Evolutionary conservation across 2,329 filamentous ascomycete genomes (phyloP), one percentile per base, ranked within the genome.

Genomic region (Botrytis galanthina): DNA sequence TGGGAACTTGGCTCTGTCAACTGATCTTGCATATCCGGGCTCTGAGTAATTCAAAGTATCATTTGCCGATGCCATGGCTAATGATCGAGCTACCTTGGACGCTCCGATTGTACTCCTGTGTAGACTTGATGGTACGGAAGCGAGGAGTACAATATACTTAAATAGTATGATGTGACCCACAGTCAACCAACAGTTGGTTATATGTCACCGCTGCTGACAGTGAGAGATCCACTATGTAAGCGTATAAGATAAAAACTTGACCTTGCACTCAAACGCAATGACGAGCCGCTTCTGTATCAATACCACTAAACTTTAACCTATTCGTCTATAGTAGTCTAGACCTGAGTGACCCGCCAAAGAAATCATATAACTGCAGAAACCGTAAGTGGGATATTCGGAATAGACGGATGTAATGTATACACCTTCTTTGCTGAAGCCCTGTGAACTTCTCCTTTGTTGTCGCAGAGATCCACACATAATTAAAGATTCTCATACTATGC

Each of bases 1-100:
- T 22, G 70, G 61, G 8, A 57, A 72, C 26, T 72, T 72, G 5
- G 70, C 60, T 26, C 51, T 57, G 4, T 71, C 69, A 1, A 61
- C 59, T 39, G 42, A 48, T 16, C 62, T 63, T 18, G 59, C 22
- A 29, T 62, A 71, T 12, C 14, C 29, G 22, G 57, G 69, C 42
- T 63, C 59, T 22, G 44, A 63, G n/a, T 54, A 71, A 16, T 12
- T n/a, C 10, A 54, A 16, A 4, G 10, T 6, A 54, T 54, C 26
- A 54, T 26, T n/a, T 54, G 10, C 26, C n/a, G 26, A 54, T 54
- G 26, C 48, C 48, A 54, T 54, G 5, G n/a, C 9, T 12, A 54
- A n/a, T 54, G 10, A 16, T n/a, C 12, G 48, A n/a, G 46, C 26
- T n/a, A n/a, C 14, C 22, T 54, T 7, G 26, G 14, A n/a, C 10